Percentiles rank a stretch among this genome's conserved stretches.
phyloP scores from a whole-genome alignment of 768 basidiomycete species.

The Tylopilus cervinicoccineus region DNA sequence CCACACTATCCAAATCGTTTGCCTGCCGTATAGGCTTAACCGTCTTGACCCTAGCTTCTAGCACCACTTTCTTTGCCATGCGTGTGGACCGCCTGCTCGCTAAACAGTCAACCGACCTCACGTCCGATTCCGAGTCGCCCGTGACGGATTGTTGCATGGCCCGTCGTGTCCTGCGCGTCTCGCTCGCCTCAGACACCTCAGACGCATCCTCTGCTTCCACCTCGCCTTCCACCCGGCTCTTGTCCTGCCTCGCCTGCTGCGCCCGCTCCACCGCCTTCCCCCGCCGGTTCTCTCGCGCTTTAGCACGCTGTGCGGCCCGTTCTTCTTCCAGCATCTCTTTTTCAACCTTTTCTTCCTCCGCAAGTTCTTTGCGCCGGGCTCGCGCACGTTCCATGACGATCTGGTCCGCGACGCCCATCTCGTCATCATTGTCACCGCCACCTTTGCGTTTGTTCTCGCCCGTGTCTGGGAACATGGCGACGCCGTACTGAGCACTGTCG shows the following conservation, averaged over 20 bases:
- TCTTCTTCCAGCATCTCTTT: slow-evolving; percentile 23
- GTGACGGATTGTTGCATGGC: background rate
- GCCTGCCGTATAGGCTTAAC: background rate
- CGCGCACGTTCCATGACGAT: slow-evolving; percentile 44
- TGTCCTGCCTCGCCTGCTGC: slow-evolving; percentile 7
- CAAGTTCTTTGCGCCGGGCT: slow-evolving; percentile 38
- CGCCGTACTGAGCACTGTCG: slow-evolving; percentile 80
- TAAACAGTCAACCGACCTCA: slow-evolving; percentile 27
- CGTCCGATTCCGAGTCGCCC: slow-evolving; percentile 22
- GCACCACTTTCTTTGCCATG: background rate
- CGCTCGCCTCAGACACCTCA: slow-evolving; percentile 8
- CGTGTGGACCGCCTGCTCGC: slow-evolving; percentile 10
- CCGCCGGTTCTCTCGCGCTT: slow-evolving; percentile 13
- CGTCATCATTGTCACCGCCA: slow-evolving; percentile 35
- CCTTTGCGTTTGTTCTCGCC: slow-evolving; percentile 26
- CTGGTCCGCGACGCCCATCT: slow-evolving; percentile 34
- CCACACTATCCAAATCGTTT: slow-evolving; percentile 1
- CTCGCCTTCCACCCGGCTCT: background rate
- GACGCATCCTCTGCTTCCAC: background rate
- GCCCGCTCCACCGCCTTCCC: slow-evolving; percentile 24
- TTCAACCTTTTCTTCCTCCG: slow-evolving; percentile 38
- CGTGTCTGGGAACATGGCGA: slow-evolving; percentile 73
- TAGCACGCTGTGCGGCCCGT: slow-evolving; percentile 20
- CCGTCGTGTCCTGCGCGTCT: slow-evolving; percentile 2
- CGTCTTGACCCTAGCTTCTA: background rate